Evolutionary conservation across 768 basidiomycete genomes (phyloP).

Genomic region (Amanita phalloides): DNA sequence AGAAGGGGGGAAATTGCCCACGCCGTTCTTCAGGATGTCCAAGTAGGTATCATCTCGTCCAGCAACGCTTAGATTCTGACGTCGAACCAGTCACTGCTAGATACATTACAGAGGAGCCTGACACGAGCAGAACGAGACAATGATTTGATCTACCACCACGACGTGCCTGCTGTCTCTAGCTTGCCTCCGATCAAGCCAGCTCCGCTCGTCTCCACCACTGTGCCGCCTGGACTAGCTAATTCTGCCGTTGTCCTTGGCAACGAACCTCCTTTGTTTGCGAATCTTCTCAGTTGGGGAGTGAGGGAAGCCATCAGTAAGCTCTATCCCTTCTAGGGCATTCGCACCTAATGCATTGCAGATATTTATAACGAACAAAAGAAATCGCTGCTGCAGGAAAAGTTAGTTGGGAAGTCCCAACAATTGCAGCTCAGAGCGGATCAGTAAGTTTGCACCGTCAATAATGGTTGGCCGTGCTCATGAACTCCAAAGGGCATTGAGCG

Average conservation of each 20-base stretch:
- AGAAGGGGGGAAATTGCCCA: constrained; percentile 51
- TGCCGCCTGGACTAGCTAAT: constrained; percentile 47
- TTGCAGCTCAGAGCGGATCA: constrained; percentile 50
- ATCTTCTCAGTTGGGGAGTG: constrained; percentile 79
- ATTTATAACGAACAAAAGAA: constrained; percentile 82
- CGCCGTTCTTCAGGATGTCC: constrained; percentile 66
- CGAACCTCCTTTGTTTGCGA: constrained; percentile 57
- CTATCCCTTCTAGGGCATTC: neutral
- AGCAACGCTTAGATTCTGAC: constrained; percentile 5
- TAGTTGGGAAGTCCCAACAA: constrained; percentile 48
- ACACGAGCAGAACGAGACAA: constrained; percentile 82
- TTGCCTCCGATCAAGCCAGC: constrained; percentile 56
- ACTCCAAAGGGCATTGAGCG: constrained; percentile 45
- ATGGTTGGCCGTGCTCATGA: neutral
- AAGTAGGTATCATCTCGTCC: constrained; percentile 34
- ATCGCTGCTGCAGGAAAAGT: constrained; percentile 56
- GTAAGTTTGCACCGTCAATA: constrained; percentile 27
- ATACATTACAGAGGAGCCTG: constrained; percentile 55
- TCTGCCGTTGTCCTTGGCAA: constrained; percentile 42
- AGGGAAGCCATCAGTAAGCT: constrained; percentile 75
- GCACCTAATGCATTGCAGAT: constrained; percentile 27
- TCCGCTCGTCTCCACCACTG: constrained; percentile 49
- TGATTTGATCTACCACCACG: constrained; percentile 89
- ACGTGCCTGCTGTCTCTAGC: constrained; percentile 64
- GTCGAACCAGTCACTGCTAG: constrained; percentile 58